These are phyloP conservation scores for Carnegiea gigantea DNA, from an alignment of 179 eudicot species.

Conservation along the genomic window DNA sequence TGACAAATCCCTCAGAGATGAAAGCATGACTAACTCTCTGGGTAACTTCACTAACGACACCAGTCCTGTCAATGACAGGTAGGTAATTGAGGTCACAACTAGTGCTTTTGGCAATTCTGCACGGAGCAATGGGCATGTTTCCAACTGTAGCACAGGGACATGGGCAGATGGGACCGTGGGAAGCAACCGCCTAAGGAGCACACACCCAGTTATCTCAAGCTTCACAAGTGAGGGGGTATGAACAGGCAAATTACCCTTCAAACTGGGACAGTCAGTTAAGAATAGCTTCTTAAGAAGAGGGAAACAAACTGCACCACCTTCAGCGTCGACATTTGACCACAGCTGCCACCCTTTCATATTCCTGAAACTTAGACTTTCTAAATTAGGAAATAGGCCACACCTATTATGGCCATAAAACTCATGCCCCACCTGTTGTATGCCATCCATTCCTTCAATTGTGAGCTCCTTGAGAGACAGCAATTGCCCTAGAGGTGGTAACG, in stretches of 20 bases:
- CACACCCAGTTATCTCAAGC: no score
- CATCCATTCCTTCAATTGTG: slow-evolving; percentile 25
- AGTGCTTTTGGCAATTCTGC: no score
- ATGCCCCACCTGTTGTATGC: slow-evolving; percentile 13
- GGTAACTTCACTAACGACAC: no score
- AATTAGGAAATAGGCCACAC: slow-evolving; percentile 9
- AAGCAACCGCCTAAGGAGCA: no score
- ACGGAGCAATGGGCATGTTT: no score
- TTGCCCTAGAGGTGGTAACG: slow-evolving; percentile 32
- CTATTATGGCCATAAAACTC: slow-evolving; percentile 24
- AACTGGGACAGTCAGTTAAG: slow-evolving; percentile 5
- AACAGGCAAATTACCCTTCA: no score
- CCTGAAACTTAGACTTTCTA: slow-evolving; percentile 17
- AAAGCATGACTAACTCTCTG: neutral
- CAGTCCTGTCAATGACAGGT: no score
- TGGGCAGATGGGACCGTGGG: no score
- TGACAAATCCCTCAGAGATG: neutral
- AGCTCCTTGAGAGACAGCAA: slow-evolving; percentile 24
- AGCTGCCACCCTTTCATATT: slow-evolving; percentile 24
- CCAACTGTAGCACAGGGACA: no score
- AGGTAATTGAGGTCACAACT: no score
- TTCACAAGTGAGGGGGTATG: no score
- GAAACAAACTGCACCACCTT: neutral
- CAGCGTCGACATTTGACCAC: slow-evolving; percentile 12
- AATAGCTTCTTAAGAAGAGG: neutral